These are phyloP conservation scores for Chernovozyma sophiae-reginae DNA, from an alignment of 1,139 yeast species.

Conservation along the genomic window DNA sequence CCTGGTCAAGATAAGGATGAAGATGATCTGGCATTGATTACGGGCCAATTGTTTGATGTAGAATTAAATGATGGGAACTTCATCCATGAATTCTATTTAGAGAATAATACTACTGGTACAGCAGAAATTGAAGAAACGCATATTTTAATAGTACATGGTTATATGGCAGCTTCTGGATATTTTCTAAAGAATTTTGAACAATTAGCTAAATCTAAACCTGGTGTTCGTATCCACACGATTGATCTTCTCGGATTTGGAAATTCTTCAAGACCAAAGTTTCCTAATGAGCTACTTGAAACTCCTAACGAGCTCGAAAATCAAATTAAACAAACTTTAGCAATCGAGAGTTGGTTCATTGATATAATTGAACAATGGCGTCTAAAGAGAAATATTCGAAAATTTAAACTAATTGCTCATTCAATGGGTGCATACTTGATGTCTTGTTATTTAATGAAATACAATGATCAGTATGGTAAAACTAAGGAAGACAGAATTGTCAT, in stretches of 20 bases:
- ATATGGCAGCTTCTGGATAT: conserved; percentile 47
- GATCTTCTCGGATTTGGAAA: conserved; percentile 47
- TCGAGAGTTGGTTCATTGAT: conserved; percentile 45
- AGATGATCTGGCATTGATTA: background rate
- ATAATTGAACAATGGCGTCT: conserved; percentile 37
- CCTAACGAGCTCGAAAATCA: conserved; percentile 19
- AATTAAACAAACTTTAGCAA: conserved; percentile 29
- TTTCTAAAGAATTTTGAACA: conserved; percentile 37
- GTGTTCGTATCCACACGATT: conserved; percentile 30
- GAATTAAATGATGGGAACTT: conserved; percentile 25
- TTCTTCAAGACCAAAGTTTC: conserved; percentile 39
- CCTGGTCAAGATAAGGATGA: conserved; percentile 2
- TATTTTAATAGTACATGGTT: conserved; percentile 40
- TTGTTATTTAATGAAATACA: conserved; percentile 41
- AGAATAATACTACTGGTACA: conserved; percentile 14
- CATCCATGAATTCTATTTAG: conserved; percentile 38
- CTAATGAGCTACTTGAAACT: conserved; percentile 23
- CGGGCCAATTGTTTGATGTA: conserved; percentile 29
- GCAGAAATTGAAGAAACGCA: conserved; percentile 16
- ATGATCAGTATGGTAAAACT: conserved; percentile 13
- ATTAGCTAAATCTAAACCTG: conserved; percentile 29
- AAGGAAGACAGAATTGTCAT: conserved; percentile 18
- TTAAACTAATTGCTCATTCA: conserved; percentile 38
- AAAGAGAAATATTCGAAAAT: conserved; percentile 19
- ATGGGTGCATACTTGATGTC: conserved; percentile 44